These are phyloP conservation scores for Epichloe sibirici DNA, from an alignment of 2,329 filamentous ascomycete species.

Conservation along the genomic window DNA sequence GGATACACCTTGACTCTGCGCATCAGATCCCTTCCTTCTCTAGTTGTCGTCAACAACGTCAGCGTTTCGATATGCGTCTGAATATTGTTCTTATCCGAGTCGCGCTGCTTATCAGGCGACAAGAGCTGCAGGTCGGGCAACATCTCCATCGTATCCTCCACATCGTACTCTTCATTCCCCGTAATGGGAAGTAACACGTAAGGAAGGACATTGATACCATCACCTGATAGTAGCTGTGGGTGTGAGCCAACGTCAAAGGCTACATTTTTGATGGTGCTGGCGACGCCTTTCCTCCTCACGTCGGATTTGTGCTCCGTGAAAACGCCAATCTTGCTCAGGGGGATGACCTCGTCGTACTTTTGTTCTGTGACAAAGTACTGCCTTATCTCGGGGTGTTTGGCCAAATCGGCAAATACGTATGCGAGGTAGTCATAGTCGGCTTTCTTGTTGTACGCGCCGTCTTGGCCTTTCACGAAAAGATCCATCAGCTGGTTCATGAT, in stretches of 20 bases:
- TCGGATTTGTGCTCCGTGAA: conserved; percentile 85
- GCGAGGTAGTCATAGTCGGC: conserved; percentile 88
- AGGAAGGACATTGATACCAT: conserved; percentile 68
- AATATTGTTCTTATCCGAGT: conserved; percentile 63
- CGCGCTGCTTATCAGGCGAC: conserved; percentile 78
- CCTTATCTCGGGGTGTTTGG: conserved; percentile 65
- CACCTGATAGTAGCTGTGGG: conserved; percentile 54
- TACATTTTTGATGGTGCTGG: conserved; percentile 87
- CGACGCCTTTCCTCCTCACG: conserved; percentile 84
- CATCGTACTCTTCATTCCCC: conserved; percentile 75
- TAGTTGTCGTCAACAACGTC: conserved; percentile 68
- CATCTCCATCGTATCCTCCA: conserved; percentile 80
- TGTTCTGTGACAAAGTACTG: conserved; percentile 64
- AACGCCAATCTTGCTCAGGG: conserved; percentile 81
- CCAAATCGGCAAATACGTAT: conserved; percentile 87
- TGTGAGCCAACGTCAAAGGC: conserved; percentile 73
- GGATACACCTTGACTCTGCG: conserved; percentile 75
- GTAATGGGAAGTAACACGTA: conserved; percentile 83
- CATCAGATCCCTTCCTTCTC: conserved; percentile 61
- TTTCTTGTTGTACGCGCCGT: conserved; percentile 68
- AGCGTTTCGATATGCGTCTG: conserved; percentile 84
- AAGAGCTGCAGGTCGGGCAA: conserved; percentile 81
- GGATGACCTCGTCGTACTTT: conserved; percentile 71
- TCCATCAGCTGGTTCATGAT: conserved; percentile 88
- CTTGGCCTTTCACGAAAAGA: conserved; percentile 86